A percentile compares a stretch with the other conserved stretches of the same genome.
Evolutionary conservation across 495 filamentous ascomycete species (phyloP).

Genomic region (Bacidia gigantensis): DNA sequence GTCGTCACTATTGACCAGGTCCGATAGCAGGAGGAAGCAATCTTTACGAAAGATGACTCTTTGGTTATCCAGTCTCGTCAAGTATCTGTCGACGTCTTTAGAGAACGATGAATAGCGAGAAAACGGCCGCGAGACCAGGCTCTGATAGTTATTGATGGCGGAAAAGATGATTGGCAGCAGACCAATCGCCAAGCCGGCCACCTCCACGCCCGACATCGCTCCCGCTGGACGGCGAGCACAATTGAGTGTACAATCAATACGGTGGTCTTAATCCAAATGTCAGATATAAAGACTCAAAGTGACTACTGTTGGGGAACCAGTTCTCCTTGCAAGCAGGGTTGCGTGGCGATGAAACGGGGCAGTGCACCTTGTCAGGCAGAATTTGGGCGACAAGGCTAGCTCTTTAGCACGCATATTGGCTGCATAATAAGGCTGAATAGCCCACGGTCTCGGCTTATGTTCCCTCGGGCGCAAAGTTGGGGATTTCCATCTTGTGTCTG

Average conservation of each 20-base stretch:
- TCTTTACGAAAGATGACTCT: constrained; percentile 13
- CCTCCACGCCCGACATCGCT: constrained; percentile 13
- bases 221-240: too few species aligned
- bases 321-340: not conserved
- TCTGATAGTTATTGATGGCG: constrained; percentile 21
- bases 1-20: not conserved
- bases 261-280: too few species aligned
- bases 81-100: constrained; percentile 10
- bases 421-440: not conserved
- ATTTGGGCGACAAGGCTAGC: not conserved
- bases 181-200: constrained; percentile 18
- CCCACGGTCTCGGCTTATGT: not conserved
- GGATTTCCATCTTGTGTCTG: not conserved
- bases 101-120: constrained; percentile 12
- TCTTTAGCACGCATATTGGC: not conserved
- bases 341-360: not conserved
- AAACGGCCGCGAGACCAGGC: constrained; percentile 18
- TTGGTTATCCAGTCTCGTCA: constrained; percentile 3
- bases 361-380: not conserved
- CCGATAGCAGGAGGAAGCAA: constrained; percentile 10
- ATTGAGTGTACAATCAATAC: too few species aligned
- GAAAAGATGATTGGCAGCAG: constrained; percentile 21
- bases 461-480: not conserved
- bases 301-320: too few species aligned
- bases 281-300: too few species aligned